Evolutionary conservation across 306 rosid species (phyloP), one percentile per base, ranked within the genome.

Genomic region (Rosa persica): DNA sequence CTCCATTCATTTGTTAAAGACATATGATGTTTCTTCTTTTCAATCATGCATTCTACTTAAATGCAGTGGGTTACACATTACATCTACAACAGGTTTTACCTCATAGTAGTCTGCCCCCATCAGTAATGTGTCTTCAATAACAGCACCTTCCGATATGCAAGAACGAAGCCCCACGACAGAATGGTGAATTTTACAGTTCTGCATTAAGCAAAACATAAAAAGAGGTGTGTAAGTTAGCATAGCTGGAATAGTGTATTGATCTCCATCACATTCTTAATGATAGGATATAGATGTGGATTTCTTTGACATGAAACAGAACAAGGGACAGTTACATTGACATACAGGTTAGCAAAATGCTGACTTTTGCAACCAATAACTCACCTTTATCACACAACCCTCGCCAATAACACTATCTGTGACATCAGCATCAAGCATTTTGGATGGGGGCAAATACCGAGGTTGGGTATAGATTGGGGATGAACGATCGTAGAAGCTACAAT

Each of bases 31-130:
- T 70, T 23, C 6, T 22, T 25, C 40, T 20, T 57, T 52, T 39
- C 62, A 39, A 64, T 34, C 67, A 34, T 58, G 12, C 5, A 12
- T 0, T 20, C 13, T 22, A 57, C 5, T 51, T 17, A 51, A n/a
- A 57, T 22, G 36, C 17, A 61, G 23, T 23, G 36, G 60, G 44
- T n/a, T 40, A 6, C 42, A 20, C 11, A 39, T 65, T 65, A 16
- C 67, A 67, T 17, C 34, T 40, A 72, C 43, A 46, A 67, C 27
- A 60, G 60, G 57, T 58, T 78, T 84, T 78, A 93, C 99, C 98
- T 93, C 99, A 71, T 96, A 96, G 79, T 93, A 95, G 88, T 95
- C 99, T 57, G 99, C 99, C 38, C 98, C 99, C 98, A 95, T 95
- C 88, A 95, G 82, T 77, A 95, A 83, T 0, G 98, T 84, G 83